These are phyloP conservation scores for Xylaria sp. DNA, from an alignment of 2,329 filamentous ascomycete species.

Conservation along the genomic window DNA sequence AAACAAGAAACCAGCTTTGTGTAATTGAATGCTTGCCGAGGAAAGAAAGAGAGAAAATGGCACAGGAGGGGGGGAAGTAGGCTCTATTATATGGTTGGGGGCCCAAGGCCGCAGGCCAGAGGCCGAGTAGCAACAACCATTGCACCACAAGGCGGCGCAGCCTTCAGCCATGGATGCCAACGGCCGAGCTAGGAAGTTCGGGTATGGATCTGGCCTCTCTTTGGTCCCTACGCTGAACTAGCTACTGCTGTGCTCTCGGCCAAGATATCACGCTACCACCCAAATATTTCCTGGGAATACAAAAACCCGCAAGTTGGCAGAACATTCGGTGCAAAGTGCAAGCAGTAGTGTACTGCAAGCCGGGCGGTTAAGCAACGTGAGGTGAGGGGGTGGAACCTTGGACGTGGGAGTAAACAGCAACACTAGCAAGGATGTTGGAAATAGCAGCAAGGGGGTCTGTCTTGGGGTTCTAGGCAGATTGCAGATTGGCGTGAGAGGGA, in stretches of 20 bases:
- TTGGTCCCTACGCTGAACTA: constrained; percentile 38
- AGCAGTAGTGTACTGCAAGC: constrained; percentile 50
- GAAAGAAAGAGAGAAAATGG: constrained; percentile 62
- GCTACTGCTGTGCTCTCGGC: constrained; percentile 32
- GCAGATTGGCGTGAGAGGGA: constrained; percentile 37
- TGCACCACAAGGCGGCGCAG: constrained; percentile 36
- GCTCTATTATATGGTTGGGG: constrained; percentile 55
- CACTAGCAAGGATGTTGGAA: constrained; percentile 34
- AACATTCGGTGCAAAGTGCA: constrained; percentile 37
- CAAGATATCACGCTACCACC: constrained; percentile 41
- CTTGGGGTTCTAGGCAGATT: constrained; percentile 14
- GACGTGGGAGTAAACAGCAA: constrained; percentile 27
- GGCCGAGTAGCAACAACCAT: constrained; percentile 39
- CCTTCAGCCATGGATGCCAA: constrained; percentile 29
- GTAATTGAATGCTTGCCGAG: constrained; percentile 72
- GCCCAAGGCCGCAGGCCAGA: constrained; percentile 47
- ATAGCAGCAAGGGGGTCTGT: constrained; percentile 31
- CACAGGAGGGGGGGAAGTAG: constrained; percentile 50
- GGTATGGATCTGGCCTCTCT: constrained; percentile 39
- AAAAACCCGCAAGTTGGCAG: constrained; percentile 40
- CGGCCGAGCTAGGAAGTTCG: constrained; percentile 36
- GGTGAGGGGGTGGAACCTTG: constrained; percentile 39
- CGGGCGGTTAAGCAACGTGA: constrained; percentile 54
- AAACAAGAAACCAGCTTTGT: constrained; percentile 65
- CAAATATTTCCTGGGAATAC: constrained; percentile 33